Base-by-base conservation (phyloP, 75 land plant species). In the Ceratopteris richardii region DNA sequence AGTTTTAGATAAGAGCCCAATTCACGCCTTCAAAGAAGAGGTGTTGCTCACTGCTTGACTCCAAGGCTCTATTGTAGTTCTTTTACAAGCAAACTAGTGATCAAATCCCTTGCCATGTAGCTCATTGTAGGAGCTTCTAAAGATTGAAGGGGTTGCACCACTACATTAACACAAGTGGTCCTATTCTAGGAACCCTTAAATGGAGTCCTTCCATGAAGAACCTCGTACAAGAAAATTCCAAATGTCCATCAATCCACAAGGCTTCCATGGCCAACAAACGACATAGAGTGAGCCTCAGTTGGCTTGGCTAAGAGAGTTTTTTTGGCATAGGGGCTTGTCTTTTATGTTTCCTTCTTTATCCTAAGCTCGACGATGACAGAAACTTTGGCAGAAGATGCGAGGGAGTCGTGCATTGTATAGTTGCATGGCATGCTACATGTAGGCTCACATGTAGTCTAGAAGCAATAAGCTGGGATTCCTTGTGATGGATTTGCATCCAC, bases 201-300 rank as follows among this genome's bases (percentile, higher is more conserved):
- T 19, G 95, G 95, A 0, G 95, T 89, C 63, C 60, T 82, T 0
- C 95, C 95, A 60, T 71, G 80, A 2, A 89, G 66, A 31, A 89
- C 75, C 68, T 89, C 95, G 54, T 82, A 89, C 25, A 89, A 57
- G 50, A 89, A 86, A 29, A 89, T 80, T 10, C 95, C 95, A 33
- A 77, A 80, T 4, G 90, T 89, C 95, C 95, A 89, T 91, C 95
- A 89, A 33, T 89, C 95, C 13, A 89, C 95, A 0, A 91, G 78
- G 65, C 83, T 89, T 9, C 95, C 95, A 70, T 89, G 95, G 33
- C 95, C 95, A 20, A 89, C 95, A 66, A 89, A 89, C 0, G 91
- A 86, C 72, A 83, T 82, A n/a, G 95, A 89, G 14, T 91, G 69
- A 16, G 91, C 95, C 50, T 55, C 73, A 14, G 86, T 89, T 20